These are phyloP conservation scores for Uronychia setigera DNA, from an alignment of 73 alveolate species.

Conservation along the genomic window DNA sequence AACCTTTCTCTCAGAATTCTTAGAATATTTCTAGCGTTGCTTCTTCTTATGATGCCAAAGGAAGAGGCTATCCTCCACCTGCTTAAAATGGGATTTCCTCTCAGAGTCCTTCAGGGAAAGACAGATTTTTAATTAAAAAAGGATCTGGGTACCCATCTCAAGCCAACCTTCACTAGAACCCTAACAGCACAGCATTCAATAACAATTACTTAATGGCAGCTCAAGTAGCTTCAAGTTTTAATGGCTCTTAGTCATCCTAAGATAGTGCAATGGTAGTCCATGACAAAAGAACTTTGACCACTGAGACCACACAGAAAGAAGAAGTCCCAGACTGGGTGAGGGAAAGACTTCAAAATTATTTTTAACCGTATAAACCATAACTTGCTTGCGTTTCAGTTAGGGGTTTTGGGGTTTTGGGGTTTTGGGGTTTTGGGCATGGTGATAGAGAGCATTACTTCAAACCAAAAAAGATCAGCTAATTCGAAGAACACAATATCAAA, in stretches of 20 bases:
- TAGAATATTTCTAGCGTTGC: not conserved
- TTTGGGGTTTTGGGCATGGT: slow-evolving; percentile 25
- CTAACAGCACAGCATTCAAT: not conserved
- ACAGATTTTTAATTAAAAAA: not conserved
- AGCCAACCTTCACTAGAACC: not conserved
- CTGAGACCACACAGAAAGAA: no score
- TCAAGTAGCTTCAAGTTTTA: not conserved
- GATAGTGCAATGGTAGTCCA: not conserved
- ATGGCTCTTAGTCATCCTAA: not conserved
- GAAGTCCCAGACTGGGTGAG: no score
- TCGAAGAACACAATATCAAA: not conserved
- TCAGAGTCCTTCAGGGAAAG: no score
- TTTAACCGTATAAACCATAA: not conserved
- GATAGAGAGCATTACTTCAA: not conserved
- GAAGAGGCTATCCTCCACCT: not conserved
- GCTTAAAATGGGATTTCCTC: no score
- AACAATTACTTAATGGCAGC: no score
- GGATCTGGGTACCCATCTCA: not conserved
- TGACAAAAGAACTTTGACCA: no score
- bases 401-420: slow-evolving; percentile 41
- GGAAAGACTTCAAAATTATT: no score
- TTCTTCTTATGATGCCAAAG: not conserved
- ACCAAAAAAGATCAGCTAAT: not conserved
- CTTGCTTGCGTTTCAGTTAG: not conserved
- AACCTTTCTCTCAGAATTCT: not conserved